phyloP scores from a whole-genome alignment of 1,284 basidiomycete genomes.

The Malassezia restricta region DNA sequence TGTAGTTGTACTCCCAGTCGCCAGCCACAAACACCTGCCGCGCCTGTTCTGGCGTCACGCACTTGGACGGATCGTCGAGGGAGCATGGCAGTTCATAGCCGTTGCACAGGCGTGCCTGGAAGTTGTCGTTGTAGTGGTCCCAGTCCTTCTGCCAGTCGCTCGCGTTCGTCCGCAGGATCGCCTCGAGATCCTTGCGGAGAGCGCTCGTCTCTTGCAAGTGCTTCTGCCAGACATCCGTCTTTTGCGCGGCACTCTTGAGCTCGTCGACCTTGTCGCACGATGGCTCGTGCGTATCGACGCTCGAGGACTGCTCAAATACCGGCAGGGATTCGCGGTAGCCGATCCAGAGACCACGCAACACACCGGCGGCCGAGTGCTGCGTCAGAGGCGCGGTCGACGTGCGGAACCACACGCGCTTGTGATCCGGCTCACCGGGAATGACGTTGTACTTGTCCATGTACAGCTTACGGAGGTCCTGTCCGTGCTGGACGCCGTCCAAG shows the following conservation, averaged over 20 bases:
- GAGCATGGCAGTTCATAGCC: conserved; percentile 9
- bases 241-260: not conserved
- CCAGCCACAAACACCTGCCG: conserved; percentile 6
- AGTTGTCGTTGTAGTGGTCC: conserved; percentile 14
- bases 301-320: not conserved
- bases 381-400: conserved; percentile 7
- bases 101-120: conserved; percentile 13
- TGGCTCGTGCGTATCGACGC: conserved; percentile 7
- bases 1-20: conserved; percentile 13
- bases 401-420: conserved; percentile 1
- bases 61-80: not conserved
- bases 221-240: conserved; percentile 1
- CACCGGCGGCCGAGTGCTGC: conserved; percentile 4
- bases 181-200: conserved; percentile 5
- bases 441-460: conserved; percentile 6
- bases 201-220: not conserved
- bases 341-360: conserved; percentile 9
- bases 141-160: conserved; percentile 9
- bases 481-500: conserved; percentile 12
- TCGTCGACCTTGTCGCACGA: conserved; percentile 1
- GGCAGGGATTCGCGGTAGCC: not conserved
- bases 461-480: conserved; percentile 4
- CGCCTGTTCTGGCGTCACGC: conserved; percentile 3
- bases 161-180: conserved; percentile 5
- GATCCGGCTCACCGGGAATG: not conserved